Evolutionary conservation across 2,329 filamentous ascomycete genomes (phyloP).

Genomic region (Coleophoma crateriformis): DNA sequence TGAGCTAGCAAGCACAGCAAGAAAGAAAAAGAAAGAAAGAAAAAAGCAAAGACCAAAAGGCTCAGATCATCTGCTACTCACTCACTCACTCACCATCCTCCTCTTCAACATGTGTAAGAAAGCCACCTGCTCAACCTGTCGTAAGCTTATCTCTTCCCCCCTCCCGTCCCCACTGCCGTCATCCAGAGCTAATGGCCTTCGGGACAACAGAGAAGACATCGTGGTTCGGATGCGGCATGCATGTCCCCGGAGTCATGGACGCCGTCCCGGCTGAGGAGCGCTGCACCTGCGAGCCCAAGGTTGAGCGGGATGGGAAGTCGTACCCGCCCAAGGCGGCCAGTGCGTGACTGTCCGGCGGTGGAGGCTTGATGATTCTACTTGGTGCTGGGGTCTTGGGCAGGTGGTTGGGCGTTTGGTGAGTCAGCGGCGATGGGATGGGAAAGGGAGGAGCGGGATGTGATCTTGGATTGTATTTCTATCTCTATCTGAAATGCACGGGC

Average conservation of each 20-base stretch:
- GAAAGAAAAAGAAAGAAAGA: no score
- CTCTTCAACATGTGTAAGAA: conserved; percentile 41
- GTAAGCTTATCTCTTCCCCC: conserved; percentile 30
- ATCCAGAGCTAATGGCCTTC: neutral
- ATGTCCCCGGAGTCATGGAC: conserved; percentile 48
- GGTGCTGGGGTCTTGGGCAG: conserved; percentile 1
- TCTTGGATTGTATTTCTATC: neutral
- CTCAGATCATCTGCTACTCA: no score
- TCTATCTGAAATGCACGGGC: neutral
- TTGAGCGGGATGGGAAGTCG: conserved; percentile 41
- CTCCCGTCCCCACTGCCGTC: neutral
- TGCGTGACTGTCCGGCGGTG: neutral
- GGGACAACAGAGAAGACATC: conserved; percentile 37
- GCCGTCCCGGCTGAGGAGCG: conserved; percentile 40
- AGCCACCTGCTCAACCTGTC: conserved; percentile 42
- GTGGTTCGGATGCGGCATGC: conserved; percentile 47
- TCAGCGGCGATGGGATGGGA: neutral
- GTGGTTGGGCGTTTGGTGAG: conserved; percentile 1
- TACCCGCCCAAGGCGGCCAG: conserved; percentile 45
- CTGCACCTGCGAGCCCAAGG: conserved; percentile 46
- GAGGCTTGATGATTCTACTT: conserved; percentile 3
- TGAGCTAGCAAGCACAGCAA: no score
- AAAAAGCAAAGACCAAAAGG: no score
- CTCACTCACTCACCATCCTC: no score
- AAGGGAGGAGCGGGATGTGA: no score